Conservation (phyloP, 2,329 filamentous ascomycete species). For the Botryosphaeria dothidea region DNA sequence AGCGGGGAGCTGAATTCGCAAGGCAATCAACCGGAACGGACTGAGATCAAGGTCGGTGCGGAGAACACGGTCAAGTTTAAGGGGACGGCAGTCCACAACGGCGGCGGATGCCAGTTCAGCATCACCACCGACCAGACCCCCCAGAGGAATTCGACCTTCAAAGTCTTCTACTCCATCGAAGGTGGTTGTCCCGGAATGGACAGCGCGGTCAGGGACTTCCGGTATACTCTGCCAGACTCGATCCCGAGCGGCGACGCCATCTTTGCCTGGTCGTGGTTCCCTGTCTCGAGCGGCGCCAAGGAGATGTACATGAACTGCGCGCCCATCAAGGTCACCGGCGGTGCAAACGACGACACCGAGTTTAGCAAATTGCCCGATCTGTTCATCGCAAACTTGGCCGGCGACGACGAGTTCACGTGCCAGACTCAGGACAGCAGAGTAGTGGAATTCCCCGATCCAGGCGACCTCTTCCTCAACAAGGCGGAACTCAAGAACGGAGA, state of each 20-base stretch:
- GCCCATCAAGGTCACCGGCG: conserved; percentile 64
- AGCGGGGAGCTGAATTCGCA: background rate
- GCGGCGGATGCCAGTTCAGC: conserved; percentile 85
- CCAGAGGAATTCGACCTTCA: conserved; percentile 64
- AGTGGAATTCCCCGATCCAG: background rate
- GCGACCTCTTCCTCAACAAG: background rate
- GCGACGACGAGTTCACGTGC: background rate
- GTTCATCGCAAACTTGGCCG: conserved; percentile 68
- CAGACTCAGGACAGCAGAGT: background rate
- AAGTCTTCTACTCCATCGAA: conserved; percentile 85
- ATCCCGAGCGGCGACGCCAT: conserved; percentile 76
- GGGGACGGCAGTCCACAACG: conserved; percentile 79
- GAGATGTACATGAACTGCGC: conserved; percentile 99
- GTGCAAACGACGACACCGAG: conserved; percentile 52
- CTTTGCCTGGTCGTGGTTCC: conserved; percentile 92
- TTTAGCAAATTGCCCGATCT: conserved; percentile 69
- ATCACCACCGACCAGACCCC: conserved; percentile 66
- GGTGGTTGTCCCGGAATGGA: conserved; percentile 76
- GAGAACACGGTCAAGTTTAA: background rate
- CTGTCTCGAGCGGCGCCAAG: conserved; percentile 73
- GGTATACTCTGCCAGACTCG: conserved; percentile 70
- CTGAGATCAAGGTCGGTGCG: background rate
- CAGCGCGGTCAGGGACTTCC: conserved; percentile 60
- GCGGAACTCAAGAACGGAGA: background rate
- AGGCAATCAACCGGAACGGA: background rate